Evolutionary conservation across 2,329 filamentous ascomycete species (phyloP), one percentile per base, ranked within the genome.

Genomic region (Knoxdaviesia capensis): DNA sequence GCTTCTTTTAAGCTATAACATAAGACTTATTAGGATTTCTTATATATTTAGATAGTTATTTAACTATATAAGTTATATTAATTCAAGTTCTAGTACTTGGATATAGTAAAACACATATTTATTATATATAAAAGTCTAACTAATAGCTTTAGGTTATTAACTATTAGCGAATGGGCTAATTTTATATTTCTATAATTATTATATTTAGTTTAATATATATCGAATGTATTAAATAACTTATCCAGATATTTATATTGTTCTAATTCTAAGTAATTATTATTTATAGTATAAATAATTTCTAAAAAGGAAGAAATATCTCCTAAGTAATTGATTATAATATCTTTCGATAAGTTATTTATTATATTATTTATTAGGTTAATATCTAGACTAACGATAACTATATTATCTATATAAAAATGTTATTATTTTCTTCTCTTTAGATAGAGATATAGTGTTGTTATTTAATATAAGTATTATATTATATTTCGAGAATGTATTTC

Each of bases 401-500:
- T 38, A 7, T 38, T 11, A 11, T 38, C 29, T 3, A 4, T 8
- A 38, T 11, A 34, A 35, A 42, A 10, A n/a, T 4, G 3, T 38
- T 9, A 2, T 10, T 20, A 39, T 7, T 9, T 8, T 8, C 10
- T 31, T 39, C 3, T 8, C 4, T 38, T 11, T 38, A 34, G 37
- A n/a, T 40, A 41, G 32, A 42, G 32, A 41, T 34, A 40, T 33
- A n/a, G 39, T 30, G 11, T 31, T 40, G 40, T 31, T 35, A 33
- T 34, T 32, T 32, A 41, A 31, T 30, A 36, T 29, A 34, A 20
- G 34, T 41, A 37, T 31, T 41, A 40, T 40, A 34, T 10, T 36
- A 40, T 40, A 34, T 10, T 36, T 31, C 2, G 3, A 40, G 29
- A n/a, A 39, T 7, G 36, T 31, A 36, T 43, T 31, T 10, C 36